Conservation (phyloP, 2,329 filamentous ascomycete genomes). For the Thelonectria olida region DNA sequence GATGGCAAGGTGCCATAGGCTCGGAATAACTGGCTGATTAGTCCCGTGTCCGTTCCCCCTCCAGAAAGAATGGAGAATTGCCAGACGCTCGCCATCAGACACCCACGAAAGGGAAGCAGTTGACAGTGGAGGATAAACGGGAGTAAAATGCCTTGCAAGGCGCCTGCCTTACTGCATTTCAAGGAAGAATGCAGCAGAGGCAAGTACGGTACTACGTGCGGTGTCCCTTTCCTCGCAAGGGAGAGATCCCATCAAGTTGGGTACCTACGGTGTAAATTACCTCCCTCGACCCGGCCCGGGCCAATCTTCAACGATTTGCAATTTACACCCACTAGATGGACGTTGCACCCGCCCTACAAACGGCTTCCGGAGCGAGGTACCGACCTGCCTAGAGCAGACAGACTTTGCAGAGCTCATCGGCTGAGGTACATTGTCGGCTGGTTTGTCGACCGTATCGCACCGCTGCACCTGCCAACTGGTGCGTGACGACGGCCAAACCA, state of each 20-base stretch:
- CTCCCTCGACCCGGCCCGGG: conserved; percentile 27
- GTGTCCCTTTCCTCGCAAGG: conserved; percentile 7
- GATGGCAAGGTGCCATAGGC: background rate
- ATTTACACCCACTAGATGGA: conserved; percentile 6
- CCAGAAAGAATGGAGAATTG: too few relatives aligned
- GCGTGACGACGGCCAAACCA: conserved; percentile 19
- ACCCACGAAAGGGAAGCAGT: too few relatives aligned
- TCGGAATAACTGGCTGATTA: background rate
- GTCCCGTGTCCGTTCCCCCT: background rate
- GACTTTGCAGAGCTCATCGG: background rate
- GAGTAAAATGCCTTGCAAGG: background rate
- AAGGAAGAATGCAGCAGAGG: background rate
- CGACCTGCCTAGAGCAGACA: conserved; percentile 23
- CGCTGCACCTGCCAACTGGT: conserved; percentile 35
- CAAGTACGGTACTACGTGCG: background rate
- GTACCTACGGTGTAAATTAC: too few relatives aligned
- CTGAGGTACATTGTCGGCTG: conserved; percentile 7
- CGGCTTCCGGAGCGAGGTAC: conserved; percentile 10
- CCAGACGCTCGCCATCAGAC: too few relatives aligned
- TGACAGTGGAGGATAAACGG: background rate
- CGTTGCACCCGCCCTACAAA: conserved; percentile 4
- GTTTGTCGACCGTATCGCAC: too few relatives aligned
- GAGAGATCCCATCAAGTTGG: conserved; percentile 19
- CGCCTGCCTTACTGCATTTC: background rate
- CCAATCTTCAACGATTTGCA: conserved; percentile 3